Conservation (phyloP, 1,284 basidiomycete species). For the Ustanciosporium gigantosporum region DNA sequence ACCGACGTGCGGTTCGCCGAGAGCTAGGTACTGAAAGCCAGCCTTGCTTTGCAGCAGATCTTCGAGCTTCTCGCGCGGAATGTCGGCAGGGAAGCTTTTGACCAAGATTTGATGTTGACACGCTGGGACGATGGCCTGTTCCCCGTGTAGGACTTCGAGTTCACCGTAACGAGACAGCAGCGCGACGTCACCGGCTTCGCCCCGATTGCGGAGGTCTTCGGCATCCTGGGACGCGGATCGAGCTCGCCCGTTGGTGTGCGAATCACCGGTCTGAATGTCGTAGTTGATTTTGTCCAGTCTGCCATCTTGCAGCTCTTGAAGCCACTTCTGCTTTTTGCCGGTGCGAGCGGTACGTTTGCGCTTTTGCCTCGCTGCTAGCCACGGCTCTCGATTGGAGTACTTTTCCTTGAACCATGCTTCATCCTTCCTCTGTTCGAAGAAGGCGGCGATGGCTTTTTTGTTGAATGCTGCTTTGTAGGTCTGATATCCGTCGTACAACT, state of each 20-base stretch:
- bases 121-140: constrained; percentile 41
- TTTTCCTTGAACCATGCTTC: constrained; percentile 56
- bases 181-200: constrained; percentile 23
- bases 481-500: constrained; percentile 52
- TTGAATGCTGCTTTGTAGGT: constrained; percentile 45
- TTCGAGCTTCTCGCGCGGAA: constrained; percentile 41
- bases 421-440: constrained; percentile 46
- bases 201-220: constrained; percentile 10
- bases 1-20: constrained; percentile 51
- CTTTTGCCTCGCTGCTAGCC: constrained; percentile 15
- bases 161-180: constrained; percentile 37
- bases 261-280: constrained; percentile 30
- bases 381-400: constrained; percentile 36
- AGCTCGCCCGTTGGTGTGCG: background rate
- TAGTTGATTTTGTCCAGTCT: constrained; percentile 46
- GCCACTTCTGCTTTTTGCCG: constrained; percentile 48
- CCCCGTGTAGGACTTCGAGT: constrained; percentile 16
- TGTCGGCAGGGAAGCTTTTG: constrained; percentile 43
- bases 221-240: constrained; percentile 5
- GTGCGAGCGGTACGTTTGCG: constrained; percentile 40
- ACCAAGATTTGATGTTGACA: constrained; percentile 48
- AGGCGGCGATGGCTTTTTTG: constrained; percentile 38
- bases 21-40: constrained; percentile 52
- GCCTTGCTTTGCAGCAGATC: constrained; percentile 32
- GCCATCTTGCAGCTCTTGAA: constrained; percentile 43